These are phyloP conservation scores for Garcia nutans DNA, from an alignment of 345 rosid genomes.

Conservation along the genomic window DNA sequence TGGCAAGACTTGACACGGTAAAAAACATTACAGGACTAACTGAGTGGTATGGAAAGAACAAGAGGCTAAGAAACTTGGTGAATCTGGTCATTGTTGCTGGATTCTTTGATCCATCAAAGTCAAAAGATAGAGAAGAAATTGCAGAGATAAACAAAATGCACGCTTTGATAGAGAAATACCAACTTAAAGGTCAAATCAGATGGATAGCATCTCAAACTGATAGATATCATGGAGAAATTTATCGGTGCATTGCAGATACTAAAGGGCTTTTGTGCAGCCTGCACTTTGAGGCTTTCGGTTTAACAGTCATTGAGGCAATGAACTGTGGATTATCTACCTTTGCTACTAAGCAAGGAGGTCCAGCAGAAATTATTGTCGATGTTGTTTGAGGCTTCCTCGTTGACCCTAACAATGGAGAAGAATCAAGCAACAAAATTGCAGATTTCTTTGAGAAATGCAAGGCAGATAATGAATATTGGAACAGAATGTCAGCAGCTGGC, in stretches of 20 bases:
- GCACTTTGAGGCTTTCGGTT: constrained; percentile 96
- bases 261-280: constrained; percentile 93
- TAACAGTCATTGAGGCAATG: constrained; percentile 96
- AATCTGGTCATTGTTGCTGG: constrained; percentile 93
- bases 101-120: constrained; percentile 70
- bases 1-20: constrained; percentile 94
- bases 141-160: constrained; percentile 91
- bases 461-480: constrained; percentile 56
- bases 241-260: constrained; percentile 86
- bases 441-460: constrained; percentile 80
- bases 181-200: constrained; percentile 78
- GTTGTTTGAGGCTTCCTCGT: constrained; percentile 87
- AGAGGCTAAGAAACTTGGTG: constrained; percentile 64
- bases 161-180: constrained; percentile 61
- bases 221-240: constrained; percentile 79
- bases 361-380: constrained; percentile 90
- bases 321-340: constrained; percentile 92
- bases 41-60: constrained; percentile 93
- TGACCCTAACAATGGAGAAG: constrained; percentile 81
- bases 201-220: constrained; percentile 96
- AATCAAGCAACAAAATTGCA: constrained; percentile 59
- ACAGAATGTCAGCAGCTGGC: constrained; percentile 55
- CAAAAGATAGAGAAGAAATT: constrained; percentile 84
- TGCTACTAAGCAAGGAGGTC: constrained; percentile 93
- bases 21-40: constrained; percentile 85